A percentile compares a stretch with the other conserved stretches of the same genome.
Evolutionary conservation across 805 yeast genomes (phyloP).

Genomic region (Lachancea kluyveri): DNA sequence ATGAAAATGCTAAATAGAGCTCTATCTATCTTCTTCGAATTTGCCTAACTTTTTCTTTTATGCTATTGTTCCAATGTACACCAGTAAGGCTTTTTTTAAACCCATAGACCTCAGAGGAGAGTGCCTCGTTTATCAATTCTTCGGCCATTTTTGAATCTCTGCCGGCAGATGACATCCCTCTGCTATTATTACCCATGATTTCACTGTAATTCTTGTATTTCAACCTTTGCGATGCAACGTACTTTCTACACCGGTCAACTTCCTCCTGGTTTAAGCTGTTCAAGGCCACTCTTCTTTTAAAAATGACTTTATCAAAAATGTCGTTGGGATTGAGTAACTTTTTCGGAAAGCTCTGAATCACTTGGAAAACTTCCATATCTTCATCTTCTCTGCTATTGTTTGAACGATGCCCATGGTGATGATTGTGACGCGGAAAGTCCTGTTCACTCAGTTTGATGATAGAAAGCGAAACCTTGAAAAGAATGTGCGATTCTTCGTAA

Average conservation of each 20-base stretch:
- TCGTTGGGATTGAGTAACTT: constrained; percentile 59
- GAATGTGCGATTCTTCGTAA: constrained; percentile 82
- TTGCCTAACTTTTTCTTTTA: constrained; percentile 48
- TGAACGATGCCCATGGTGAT: constrained; percentile 6
- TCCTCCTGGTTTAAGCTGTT: constrained; percentile 80
- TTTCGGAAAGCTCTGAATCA: constrained; percentile 79
- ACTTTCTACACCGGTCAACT: constrained; percentile 67
- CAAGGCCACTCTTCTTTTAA: constrained; percentile 63
- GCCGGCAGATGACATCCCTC: constrained; percentile 3
- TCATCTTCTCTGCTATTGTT: constrained; percentile 28
- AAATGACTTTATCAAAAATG: constrained; percentile 62
- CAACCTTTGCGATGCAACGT: constrained; percentile 60
- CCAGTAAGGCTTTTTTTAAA: constrained; percentile 40
- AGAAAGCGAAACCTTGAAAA: constrained; percentile 78
- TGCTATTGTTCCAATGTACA: constrained; percentile 57
- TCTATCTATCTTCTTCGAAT: constrained; percentile 27
- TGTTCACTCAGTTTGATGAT: constrained; percentile 73
- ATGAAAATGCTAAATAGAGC: too few species aligned
- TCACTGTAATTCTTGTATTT: constrained; percentile 28
- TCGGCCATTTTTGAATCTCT: constrained; percentile 14
- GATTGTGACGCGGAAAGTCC: constrained; percentile 35
- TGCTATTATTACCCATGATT: constrained; percentile 8
- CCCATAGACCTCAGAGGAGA: constrained; percentile 38
- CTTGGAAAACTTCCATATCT: constrained; percentile 70
- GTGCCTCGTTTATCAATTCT: constrained; percentile 27